These are phyloP conservation scores for Chytriomyces confervae DNA, from an alignment of 192 early-diverging fungal species.

Conservation along the genomic window DNA sequence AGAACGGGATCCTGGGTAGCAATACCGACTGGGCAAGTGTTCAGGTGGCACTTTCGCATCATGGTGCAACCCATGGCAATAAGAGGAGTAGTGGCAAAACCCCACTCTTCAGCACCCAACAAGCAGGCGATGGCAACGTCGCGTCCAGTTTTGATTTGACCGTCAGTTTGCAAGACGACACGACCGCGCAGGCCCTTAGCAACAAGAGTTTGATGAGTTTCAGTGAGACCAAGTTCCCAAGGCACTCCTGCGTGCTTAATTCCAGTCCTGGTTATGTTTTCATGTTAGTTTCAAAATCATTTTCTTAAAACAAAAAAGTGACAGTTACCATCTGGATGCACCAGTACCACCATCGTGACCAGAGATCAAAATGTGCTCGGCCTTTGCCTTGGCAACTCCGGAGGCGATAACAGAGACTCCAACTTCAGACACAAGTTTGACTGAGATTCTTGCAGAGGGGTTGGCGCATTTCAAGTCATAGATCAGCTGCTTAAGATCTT, in stretches of 20 bases:
- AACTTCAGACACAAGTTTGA: constrained; percentile 97
- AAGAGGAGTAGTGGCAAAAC: constrained; percentile 98
- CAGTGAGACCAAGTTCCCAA: constrained; percentile 98
- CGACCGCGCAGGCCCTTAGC: constrained; percentile 96
- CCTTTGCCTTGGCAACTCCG: constrained; percentile 96
- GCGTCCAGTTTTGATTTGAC: constrained; percentile 95
- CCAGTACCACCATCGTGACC: constrained; percentile 99
- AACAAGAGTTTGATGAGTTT: constrained; percentile 98
- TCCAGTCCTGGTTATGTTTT: constrained; percentile 66
- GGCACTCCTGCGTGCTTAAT: constrained; percentile 98
- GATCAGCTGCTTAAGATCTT: constrained; percentile 98
- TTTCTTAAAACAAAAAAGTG: constrained; percentile 31
- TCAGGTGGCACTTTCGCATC: constrained; percentile 84
- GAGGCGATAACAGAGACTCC: constrained; percentile 97
- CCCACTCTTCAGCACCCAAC: constrained; percentile 98
- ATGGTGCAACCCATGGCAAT: constrained; percentile 96
- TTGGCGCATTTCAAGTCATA: constrained; percentile 98
- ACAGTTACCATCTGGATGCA: constrained; percentile 75
- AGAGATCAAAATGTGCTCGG: constrained; percentile 90
- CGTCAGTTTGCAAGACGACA: constrained; percentile 96
- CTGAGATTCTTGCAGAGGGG: constrained; percentile 86
- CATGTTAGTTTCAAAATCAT: background rate
- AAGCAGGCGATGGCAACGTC: constrained; percentile 97
- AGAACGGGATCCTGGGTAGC: constrained; percentile 96
- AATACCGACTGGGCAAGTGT: constrained; percentile 97